phyloP scores from a whole-genome alignment of 169 alveolate species.

The Eimeria acervulina region DNA sequence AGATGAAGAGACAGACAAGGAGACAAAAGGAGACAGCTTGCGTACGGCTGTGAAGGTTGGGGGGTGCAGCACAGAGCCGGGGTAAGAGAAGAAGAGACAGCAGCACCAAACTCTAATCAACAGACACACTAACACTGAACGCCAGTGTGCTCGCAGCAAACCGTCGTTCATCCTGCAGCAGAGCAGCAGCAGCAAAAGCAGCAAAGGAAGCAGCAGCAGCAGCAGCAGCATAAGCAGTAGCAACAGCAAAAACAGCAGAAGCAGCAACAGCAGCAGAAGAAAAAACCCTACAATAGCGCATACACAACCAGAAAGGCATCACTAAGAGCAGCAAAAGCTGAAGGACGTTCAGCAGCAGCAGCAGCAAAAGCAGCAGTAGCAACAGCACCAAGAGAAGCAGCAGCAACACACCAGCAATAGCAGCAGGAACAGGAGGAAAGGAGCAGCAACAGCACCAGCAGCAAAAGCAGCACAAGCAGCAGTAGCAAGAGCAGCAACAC shows the following conservation, averaged over 20 bases:
- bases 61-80: conserved; percentile 18
- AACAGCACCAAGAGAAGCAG: background rate
- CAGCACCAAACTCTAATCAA: conserved; percentile 61
- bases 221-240: background rate
- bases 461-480: background rate
- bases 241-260: background rate
- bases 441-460: background rate
- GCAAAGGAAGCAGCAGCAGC: background rate
- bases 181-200: conserved; percentile 49
- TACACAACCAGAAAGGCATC: background rate
- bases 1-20: too few species aligned
- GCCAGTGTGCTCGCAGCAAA: conserved; percentile 73
- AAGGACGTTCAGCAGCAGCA: background rate
- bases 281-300: background rate
- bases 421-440: background rate
- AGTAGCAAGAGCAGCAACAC: background rate
- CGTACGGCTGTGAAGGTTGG: background rate
- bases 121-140: background rate
- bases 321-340: background rate
- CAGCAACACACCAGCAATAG: background rate
- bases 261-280: background rate
- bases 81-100: conserved; percentile 52
- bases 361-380: conserved; percentile 19
- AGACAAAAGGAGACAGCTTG: background rate
- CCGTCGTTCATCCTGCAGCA: conserved; percentile 72